phyloP scores from a whole-genome alignment of 148 eudicot species.

The Fagopyrum tataricum region DNA sequence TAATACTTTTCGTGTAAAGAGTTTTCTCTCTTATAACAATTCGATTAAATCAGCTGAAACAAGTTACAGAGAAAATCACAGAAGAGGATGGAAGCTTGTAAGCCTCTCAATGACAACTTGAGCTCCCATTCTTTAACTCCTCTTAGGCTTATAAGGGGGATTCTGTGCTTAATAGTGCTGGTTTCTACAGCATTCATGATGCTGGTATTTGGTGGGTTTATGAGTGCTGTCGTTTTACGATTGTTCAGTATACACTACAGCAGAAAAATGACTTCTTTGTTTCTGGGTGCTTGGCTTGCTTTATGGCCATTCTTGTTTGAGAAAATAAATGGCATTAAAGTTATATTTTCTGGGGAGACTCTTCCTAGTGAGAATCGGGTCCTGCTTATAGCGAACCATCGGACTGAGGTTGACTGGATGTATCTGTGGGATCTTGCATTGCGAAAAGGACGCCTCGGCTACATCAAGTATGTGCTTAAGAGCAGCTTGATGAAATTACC shows the following conservation, averaged over 20 bases:
- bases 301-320: constrained; percentile 89
- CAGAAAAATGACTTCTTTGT: constrained; percentile 51
- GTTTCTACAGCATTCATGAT: constrained; percentile 68
- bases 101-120: constrained; percentile 22
- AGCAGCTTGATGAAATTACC: constrained; percentile 90
- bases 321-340: constrained; percentile 74
- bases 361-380: constrained; percentile 54
- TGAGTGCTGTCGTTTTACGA: constrained; percentile 45
- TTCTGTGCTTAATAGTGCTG: constrained; percentile 59
- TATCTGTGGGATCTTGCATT: constrained; percentile 93
- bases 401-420: constrained; percentile 99
- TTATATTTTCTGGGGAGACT: constrained; percentile 72
- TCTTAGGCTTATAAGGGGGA: constrained; percentile 49
- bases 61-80: background rate
- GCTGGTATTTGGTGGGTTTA: constrained; percentile 56
- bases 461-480: constrained; percentile 79
- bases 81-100: constrained; percentile 42
- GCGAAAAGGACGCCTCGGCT: constrained; percentile 63
- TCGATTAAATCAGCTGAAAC: background rate
- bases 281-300: constrained; percentile 78
- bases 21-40: background rate
- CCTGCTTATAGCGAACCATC: constrained; percentile 77
- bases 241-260: constrained; percentile 72
- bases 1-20: background rate
- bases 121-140: constrained; percentile 43